Percentiles rank a stretch among this genome's conserved stretches.
phyloP scores from a whole-genome alignment of 192 early-diverging fungal species.

The Phlyctochytrium arcticum region DNA sequence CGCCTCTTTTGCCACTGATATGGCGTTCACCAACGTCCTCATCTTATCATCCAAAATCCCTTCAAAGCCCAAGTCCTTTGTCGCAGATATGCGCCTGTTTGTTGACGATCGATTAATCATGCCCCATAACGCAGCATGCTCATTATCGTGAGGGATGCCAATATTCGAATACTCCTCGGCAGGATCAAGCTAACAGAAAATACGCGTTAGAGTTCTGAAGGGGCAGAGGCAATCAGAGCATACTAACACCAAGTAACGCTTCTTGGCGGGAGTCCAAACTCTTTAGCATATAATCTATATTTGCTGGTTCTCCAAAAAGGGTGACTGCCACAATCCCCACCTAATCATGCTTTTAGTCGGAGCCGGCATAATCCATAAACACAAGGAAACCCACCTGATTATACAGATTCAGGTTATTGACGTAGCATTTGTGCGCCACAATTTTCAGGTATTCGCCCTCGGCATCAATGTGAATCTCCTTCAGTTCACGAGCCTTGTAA shows the following conservation, averaged over 20 bases:
- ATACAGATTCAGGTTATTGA: slow-evolving; percentile 69
- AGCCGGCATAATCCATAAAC: neutral
- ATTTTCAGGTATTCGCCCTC: slow-evolving; percentile 66
- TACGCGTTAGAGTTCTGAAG: neutral
- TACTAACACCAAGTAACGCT: slow-evolving; percentile 21
- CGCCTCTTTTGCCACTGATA: neutral
- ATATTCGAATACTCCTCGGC: slow-evolving; percentile 6
- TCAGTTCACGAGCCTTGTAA: slow-evolving; percentile 69
- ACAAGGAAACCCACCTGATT: slow-evolving; percentile 56
- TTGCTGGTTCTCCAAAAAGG: slow-evolving; percentile 50
- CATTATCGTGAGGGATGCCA: slow-evolving; percentile 1
- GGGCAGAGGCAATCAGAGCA: neutral
- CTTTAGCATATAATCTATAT: slow-evolving; percentile 10
- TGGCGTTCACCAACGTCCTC: neutral
- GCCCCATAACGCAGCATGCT: slow-evolving; percentile 32
- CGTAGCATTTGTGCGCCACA: slow-evolving; percentile 62
- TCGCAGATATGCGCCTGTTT: slow-evolving; percentile 14
- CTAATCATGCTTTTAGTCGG: slow-evolving; percentile 17
- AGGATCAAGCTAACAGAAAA: slow-evolving; percentile 15
- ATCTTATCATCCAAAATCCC: slow-evolving; percentile 31
- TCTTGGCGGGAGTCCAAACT: neutral
- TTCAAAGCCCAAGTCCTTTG: slow-evolving; percentile 14
- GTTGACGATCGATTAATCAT: slow-evolving; percentile 8
- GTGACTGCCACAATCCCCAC: slow-evolving; percentile 63
- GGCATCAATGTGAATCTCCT: slow-evolving; percentile 68